phyloP scores from a whole-genome alignment of 1,284 basidiomycete genomes.

The Peniophora sp. region DNA sequence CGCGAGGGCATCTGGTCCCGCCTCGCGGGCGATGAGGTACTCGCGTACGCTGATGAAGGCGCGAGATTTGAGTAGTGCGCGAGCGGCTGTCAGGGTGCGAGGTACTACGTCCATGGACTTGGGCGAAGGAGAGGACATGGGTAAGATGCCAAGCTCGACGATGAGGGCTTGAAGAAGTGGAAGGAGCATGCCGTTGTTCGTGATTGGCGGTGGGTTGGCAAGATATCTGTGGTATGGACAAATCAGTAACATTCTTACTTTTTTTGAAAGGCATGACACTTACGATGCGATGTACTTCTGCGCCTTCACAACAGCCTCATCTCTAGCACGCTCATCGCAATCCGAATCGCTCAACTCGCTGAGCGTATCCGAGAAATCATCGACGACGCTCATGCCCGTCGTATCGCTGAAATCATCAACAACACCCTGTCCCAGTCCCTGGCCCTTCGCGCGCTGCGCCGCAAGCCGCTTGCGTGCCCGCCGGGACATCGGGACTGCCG shows the following conservation, averaged over 20 bases:
- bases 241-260: neutral
- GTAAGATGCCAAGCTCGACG: slow-evolving; percentile 37
- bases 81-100: slow-evolving; percentile 49
- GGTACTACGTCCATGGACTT: slow-evolving; percentile 34
- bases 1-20: slow-evolving; percentile 55
- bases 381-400: neutral
- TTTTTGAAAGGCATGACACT: slow-evolving; percentile 7
- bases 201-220: slow-evolving; percentile 37
- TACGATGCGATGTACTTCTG: slow-evolving; percentile 12
- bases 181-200: slow-evolving; percentile 28
- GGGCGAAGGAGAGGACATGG: slow-evolving; percentile 34
- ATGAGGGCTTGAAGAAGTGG: slow-evolving; percentile 33
- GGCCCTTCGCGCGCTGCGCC: neutral
- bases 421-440: neutral
- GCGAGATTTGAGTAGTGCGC: slow-evolving; percentile 50
- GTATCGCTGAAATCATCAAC: neutral
- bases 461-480: neutral
- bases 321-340: neutral
- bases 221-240: slow-evolving; percentile 34
- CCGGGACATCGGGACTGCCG: slow-evolving; percentile 6
- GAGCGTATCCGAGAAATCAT: neutral
- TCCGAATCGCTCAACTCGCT: too few relatives aligned
- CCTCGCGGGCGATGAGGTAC: slow-evolving; percentile 56
- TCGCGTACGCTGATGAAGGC: slow-evolving; percentile 67
- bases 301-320: slow-evolving; percentile 3